Evolutionary conservation across 768 basidiomycete genomes (phyloP).

Genomic region (Calvatia gigantea): DNA sequence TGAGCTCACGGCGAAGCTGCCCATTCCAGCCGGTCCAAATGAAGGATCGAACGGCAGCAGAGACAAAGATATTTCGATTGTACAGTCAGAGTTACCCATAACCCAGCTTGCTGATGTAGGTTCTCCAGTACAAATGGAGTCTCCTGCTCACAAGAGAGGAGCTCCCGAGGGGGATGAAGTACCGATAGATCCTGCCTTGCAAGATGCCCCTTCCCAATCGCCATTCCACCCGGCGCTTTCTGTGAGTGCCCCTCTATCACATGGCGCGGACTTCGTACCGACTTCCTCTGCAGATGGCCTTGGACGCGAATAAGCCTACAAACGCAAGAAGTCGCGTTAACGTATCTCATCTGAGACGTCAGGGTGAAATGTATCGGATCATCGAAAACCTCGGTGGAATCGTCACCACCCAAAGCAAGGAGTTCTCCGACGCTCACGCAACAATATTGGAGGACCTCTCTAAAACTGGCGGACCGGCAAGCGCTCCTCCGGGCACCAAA

Average conservation of each 20-base stretch:
- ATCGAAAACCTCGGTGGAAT: slow-evolving; percentile 68
- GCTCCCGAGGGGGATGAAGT: neutral
- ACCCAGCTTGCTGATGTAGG: neutral
- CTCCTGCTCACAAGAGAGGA: neutral
- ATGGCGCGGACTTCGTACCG: neutral
- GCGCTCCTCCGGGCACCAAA: slow-evolving; percentile 62
- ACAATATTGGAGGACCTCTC: slow-evolving; percentile 56
- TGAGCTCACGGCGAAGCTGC: neutral
- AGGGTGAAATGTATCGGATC: slow-evolving; percentile 73
- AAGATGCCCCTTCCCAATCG: neutral
- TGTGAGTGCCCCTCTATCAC: neutral
- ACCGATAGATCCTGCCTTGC: slow-evolving; percentile 2
- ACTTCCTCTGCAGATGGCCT: neutral
- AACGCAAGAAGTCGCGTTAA: slow-evolving; percentile 44
- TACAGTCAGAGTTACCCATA: neutral
- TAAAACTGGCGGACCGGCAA: slow-evolving; percentile 63
- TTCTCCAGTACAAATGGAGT: too few species aligned
- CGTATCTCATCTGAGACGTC: slow-evolving; percentile 73
- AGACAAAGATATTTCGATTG: neutral
- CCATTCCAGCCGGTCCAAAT: neutral
- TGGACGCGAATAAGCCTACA: neutral
- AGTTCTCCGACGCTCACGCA: slow-evolving; percentile 66
- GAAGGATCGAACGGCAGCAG: neutral
- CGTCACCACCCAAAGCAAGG: slow-evolving; percentile 59
- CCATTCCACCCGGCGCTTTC: neutral